Conservation (phyloP, 2,329 filamentous ascomycete species). For the Colletotrichum sp. region DNA sequence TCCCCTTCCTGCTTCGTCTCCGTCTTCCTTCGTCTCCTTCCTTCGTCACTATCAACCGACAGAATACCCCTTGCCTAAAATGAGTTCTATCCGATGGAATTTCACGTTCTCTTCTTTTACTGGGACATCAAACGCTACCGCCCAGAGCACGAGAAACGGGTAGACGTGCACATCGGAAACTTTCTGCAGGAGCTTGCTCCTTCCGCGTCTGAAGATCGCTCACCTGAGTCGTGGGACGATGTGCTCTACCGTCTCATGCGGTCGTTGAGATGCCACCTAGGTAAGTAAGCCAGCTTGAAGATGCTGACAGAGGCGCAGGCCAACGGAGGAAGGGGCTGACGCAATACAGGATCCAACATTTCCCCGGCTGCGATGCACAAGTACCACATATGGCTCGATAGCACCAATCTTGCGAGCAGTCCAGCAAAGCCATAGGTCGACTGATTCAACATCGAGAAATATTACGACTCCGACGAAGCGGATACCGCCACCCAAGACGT, state of each 20-base stretch:
- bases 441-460: background rate
- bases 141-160: background rate
- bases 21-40: too few relatives aligned
- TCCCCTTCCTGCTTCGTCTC: too few relatives aligned
- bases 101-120: background rate
- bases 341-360: background rate
- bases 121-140: background rate
- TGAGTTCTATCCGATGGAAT: fast-evolving
- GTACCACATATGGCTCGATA: background rate
- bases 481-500: background rate
- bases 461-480: background rate
- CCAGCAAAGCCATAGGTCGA: background rate
- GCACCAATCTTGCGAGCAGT: fast-evolving
- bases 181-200: background rate
- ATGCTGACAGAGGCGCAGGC: fast-evolving
- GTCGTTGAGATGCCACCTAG: background rate
- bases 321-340: background rate
- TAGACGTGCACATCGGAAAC: background rate
- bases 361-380: background rate
- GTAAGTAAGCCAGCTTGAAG: fast-evolving
- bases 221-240: background rate
- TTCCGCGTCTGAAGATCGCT: background rate
- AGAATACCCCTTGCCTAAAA: fast-evolving
- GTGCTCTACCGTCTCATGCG: background rate
- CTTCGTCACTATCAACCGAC: background rate